phyloP scores from a whole-genome alignment of 2,329 filamentous ascomycete genomes.

The Sporothrix luriei region DNA sequence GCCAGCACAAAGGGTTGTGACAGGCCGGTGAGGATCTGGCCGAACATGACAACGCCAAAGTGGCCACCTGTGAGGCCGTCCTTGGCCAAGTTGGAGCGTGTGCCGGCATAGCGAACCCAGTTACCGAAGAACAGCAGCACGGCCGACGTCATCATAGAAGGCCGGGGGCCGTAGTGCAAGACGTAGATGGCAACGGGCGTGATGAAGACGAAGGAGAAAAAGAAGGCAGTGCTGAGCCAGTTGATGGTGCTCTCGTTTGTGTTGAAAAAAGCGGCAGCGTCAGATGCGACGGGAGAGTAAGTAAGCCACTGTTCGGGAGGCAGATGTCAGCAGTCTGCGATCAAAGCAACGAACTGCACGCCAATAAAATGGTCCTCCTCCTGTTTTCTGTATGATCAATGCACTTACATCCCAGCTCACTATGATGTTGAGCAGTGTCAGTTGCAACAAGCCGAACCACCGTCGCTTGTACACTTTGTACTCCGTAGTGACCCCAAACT shows the following conservation, averaged over 20 bases:
- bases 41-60: slow-evolving; percentile 81
- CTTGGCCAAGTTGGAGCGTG: slow-evolving; percentile 43
- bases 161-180: slow-evolving; percentile 77
- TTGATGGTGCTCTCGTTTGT: slow-evolving; percentile 79
- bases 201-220: slow-evolving; percentile 77
- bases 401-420: slow-evolving; percentile 88
- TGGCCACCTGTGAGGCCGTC: slow-evolving; percentile 51
- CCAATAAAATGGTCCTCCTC: not conserved
- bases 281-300: slow-evolving; percentile 78
- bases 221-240: slow-evolving; percentile 86
- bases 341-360: not conserved
- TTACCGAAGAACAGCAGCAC: slow-evolving; percentile 78
- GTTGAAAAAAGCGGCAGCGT: slow-evolving; percentile 72
- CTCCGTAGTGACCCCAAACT: not conserved
- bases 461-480: slow-evolving; percentile 71
- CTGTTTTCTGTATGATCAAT: not conserved
- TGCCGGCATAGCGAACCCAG: slow-evolving; percentile 86
- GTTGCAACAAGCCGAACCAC: slow-evolving; percentile 82
- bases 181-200: slow-evolving; percentile 75
- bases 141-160: slow-evolving; percentile 73
- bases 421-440: slow-evolving; percentile 87
- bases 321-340: not conserved
- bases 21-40: slow-evolving; percentile 85
- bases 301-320: slow-evolving; percentile 74
- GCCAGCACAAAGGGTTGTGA: slow-evolving; percentile 90